Percentiles rank a stretch among this genome's conserved stretches.
These are phyloP conservation scores for Kodamaea hsintzibuensis DNA, from an alignment of 805 yeast genomes.

Conservation along the genomic window DNA sequence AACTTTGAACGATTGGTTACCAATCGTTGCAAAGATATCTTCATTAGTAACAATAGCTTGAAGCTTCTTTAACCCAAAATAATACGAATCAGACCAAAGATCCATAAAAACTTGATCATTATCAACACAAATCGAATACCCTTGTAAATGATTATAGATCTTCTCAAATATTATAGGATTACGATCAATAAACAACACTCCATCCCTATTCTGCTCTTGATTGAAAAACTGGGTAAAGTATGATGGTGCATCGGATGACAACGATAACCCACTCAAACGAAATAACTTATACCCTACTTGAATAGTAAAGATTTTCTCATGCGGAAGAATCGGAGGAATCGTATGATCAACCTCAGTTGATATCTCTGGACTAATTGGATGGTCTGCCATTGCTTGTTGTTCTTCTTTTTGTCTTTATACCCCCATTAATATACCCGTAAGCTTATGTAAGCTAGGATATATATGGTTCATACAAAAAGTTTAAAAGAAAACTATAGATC, in stretches of 20 bases:
- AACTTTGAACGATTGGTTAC: constrained; percentile 59
- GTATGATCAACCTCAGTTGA: constrained; percentile 36
- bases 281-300: constrained; percentile 68
- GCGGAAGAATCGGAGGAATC: constrained; percentile 61
- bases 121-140: constrained; percentile 65
- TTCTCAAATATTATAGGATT: constrained; percentile 66
- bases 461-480: no score
- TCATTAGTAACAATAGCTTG: constrained; percentile 48
- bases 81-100: constrained; percentile 68
- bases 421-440: no score
- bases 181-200: constrained; percentile 67
- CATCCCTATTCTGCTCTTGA: constrained; percentile 37
- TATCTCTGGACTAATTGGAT: constrained; percentile 5
- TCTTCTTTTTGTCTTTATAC: not conserved
- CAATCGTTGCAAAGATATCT: constrained; percentile 59
- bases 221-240: constrained; percentile 76
- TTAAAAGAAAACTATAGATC: no score
- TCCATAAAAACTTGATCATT: constrained; percentile 62
- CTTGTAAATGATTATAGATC: constrained; percentile 75
- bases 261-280: constrained; percentile 76
- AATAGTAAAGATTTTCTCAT: constrained; percentile 64
- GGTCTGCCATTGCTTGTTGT: constrained; percentile 6
- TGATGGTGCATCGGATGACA: constrained; percentile 85
- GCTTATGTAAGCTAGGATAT: no score
- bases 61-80: constrained; percentile 64